Evolutionary conservation across 139 green algal genomes (phyloP).

Genomic region (Chlorella sp.): DNA sequence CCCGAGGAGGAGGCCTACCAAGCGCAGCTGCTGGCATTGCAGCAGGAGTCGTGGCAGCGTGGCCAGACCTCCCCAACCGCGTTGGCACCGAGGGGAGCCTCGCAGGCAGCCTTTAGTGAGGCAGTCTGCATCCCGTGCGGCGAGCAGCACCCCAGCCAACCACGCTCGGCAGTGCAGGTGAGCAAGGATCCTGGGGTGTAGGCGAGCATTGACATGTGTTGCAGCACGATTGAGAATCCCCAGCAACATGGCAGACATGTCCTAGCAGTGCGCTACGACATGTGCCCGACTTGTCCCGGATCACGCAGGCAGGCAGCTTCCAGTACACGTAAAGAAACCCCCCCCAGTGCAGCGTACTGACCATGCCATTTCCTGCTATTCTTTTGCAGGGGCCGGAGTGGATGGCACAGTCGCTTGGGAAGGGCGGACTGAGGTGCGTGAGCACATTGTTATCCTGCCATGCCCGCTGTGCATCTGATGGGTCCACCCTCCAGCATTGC

Average conservation of each 20-base stretch:
- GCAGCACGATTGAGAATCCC: neutral
- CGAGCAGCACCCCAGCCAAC: neutral
- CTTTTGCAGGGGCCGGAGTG: neutral
- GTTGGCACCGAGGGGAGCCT: neutral
- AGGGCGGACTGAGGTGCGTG: neutral
- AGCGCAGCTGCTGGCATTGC: neutral
- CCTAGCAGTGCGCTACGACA: too few species aligned
- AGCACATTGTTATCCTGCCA: neutral
- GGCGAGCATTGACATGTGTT: neutral
- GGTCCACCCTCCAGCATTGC: neutral
- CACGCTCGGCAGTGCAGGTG: neutral
- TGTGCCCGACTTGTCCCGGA: neutral
- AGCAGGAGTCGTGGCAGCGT: neutral
- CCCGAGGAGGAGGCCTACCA: conserved; percentile 48
- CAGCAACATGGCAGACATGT: neutral
- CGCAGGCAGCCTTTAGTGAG: conserved; percentile 16
- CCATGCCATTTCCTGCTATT: too few species aligned
- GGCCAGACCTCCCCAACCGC: neutral
- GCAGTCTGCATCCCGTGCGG: conserved; percentile 17
- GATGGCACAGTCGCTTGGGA: conserved; percentile 23
- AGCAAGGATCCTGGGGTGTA: neutral
- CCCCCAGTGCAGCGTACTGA: too few species aligned
- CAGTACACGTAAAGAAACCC: neutral
- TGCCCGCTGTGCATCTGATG: neutral
- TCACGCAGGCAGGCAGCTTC: neutral